Conservation (phyloP, 1,139 yeast species). For the Hyphopichia burtonii region DNA sequence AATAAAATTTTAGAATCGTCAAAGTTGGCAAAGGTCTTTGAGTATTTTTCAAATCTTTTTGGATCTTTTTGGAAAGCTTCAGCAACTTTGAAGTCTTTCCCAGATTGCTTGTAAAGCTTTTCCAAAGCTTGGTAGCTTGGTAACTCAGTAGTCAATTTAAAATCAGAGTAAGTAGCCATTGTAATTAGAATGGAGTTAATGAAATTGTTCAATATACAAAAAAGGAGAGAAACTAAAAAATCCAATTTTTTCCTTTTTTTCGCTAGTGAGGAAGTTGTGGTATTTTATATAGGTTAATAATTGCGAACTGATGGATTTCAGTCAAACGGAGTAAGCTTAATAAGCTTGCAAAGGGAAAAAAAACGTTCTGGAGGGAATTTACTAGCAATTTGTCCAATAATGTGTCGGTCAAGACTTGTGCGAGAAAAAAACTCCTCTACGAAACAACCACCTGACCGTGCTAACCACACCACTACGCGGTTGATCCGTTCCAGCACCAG, state of each 20-base stretch:
- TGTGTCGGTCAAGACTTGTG: neutral
- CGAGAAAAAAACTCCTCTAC: neutral
- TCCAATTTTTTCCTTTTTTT: too few relatives aligned
- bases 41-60: constrained; percentile 69
- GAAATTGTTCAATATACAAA: too few relatives aligned
- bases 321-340: too few relatives aligned
- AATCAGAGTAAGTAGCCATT: constrained; percentile 41
- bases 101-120: constrained; percentile 60
- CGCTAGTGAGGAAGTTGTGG: too few relatives aligned
- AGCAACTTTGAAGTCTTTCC: constrained; percentile 65
- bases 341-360: too few relatives aligned
- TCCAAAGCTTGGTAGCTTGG: constrained; percentile 85
- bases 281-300: too few relatives aligned
- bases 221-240: neutral
- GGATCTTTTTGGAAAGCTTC: constrained; percentile 77
- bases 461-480: constrained; percentile 1
- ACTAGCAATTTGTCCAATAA: too few relatives aligned
- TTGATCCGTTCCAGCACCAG: neutral
- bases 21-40: constrained; percentile 74
- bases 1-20: constrained; percentile 88
- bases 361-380: too few relatives aligned
- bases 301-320: too few relatives aligned
- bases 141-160: constrained; percentile 70
- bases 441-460: neutral
- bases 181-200: constrained; percentile 3